Evolutionary conservation across 202 grass and related monocot genomes (phyloP).

Genomic region (Hordeum pubiflorum): DNA sequence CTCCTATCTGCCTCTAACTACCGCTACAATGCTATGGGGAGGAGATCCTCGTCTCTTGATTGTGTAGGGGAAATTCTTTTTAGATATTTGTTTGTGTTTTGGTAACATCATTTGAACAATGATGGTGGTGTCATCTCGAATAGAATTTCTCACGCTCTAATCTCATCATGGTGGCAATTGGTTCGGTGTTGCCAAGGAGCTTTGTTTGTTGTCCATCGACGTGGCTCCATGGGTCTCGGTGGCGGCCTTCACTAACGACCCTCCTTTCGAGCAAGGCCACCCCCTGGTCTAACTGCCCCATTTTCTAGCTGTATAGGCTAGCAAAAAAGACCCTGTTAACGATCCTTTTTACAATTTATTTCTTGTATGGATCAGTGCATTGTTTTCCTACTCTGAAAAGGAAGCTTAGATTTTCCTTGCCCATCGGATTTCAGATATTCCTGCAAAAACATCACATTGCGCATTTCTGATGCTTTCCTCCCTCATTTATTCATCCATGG

Average conservation of each 20-base stretch:
- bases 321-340: too few species aligned
- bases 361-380: background rate
- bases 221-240: background rate
- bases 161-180: background rate
- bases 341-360: too few species aligned
- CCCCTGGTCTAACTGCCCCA: background rate
- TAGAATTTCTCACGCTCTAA: background rate
- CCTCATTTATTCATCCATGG: slow-evolving; percentile 24
- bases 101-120: background rate
- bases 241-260: too few species aligned
- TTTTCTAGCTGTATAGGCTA: too few species aligned
- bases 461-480: background rate
- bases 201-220: too few species aligned
- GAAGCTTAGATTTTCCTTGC: background rate
- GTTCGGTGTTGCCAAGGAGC: background rate
- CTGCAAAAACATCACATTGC: background rate
- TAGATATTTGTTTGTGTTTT: background rate
- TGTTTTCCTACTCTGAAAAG: background rate
- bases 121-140: background rate
- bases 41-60: too few species aligned
- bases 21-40: too few species aligned
- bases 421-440: background rate
- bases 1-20: background rate
- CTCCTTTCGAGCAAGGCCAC: background rate
- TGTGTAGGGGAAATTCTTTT: too few species aligned